Evolutionary conservation across 2,329 filamentous ascomycete species (phyloP), one percentile per base, ranked within the genome.

Genomic region (Apiospora phragmitis): DNA sequence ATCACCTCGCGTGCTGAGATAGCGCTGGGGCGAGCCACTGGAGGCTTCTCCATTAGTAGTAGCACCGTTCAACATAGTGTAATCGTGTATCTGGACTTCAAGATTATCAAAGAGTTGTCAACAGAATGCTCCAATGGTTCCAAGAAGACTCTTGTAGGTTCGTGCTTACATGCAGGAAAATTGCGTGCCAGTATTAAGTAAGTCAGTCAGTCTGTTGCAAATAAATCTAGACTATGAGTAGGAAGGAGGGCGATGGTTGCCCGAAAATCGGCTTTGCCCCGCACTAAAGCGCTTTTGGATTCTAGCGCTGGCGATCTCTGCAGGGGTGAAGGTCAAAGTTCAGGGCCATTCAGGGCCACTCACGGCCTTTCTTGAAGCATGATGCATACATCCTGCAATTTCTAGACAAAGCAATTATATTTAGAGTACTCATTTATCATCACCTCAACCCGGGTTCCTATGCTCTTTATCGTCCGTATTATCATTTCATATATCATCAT

Each of bases 1-100:
- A 55, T 85, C 84, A 71, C 86, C 86, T 69, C 86, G 81, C 49
- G 86, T 87, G 77, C 84, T 86, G 73, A 87, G 76, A 75, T 87
- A 87, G 69, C 83, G 81, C 77, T 87, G 85, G 70, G 79, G 75
- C 66, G 78, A 76, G 76, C 79, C 81, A 73, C 80, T 79, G 71
- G 78, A 73, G 70, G 65, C 69, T 21, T 72, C 69, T 66, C 77
- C 78, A 72, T 79, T 81, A 76, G 83, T 83, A 62, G 55, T 62
- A 75, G 80, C 71, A 70, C 71, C 76, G 74, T 75, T 80, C 67
- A 83, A 80, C 84, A 86, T 86, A 71, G 65, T 80, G 75, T 45
- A 38, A 69, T 55, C 26, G 32, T 62, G 32, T n/a, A 29, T n/a
- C 32, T 35, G 68, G 35, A 68, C 12, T 65, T 47, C 18, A 7